Evolutionary conservation across 2,329 filamentous ascomycete species (phyloP).

Genomic region (Ustulina deusta): DNA sequence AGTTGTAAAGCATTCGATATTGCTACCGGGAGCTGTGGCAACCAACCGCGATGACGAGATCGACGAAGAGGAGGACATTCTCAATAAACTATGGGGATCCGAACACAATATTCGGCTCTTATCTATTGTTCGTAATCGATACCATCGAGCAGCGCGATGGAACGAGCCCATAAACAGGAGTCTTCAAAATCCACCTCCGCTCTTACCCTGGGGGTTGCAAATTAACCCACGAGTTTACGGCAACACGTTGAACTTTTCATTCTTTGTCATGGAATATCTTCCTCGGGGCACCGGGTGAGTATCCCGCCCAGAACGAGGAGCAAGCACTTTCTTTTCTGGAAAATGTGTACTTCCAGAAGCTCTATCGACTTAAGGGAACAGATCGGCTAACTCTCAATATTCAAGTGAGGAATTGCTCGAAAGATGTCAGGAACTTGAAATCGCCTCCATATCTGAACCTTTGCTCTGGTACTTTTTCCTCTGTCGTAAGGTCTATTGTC

Average conservation of each 20-base stretch:
- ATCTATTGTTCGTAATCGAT: not conserved
- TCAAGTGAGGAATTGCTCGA: not conserved
- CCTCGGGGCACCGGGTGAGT: constrained; percentile 18
- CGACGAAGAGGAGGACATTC: not conserved
- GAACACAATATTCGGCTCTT: constrained; percentile 23
- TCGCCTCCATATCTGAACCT: constrained; percentile 9
- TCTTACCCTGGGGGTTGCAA: constrained; percentile 17
- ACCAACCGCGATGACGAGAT: not conserved
- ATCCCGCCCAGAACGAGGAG: no score
- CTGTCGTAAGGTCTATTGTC: constrained; percentile 21
- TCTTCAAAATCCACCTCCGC: not conserved
- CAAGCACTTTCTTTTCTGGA: not conserved
- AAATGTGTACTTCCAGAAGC: not conserved
- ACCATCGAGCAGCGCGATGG: not conserved
- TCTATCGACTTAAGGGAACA: not conserved
- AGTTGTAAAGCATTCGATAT: not conserved
- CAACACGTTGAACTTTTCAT: not conserved
- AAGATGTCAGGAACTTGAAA: not conserved
- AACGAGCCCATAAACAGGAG: not conserved
- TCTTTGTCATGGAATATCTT: constrained; percentile 26
- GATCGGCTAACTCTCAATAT: not conserved
- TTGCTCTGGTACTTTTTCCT: constrained; percentile 25
- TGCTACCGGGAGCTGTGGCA: not conserved
- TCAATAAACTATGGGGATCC: constrained; percentile 20
- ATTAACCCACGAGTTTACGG: not conserved